Evolutionary conservation across 345 rosid genomes (phyloP).

Genomic region (Populus deltoides): DNA sequence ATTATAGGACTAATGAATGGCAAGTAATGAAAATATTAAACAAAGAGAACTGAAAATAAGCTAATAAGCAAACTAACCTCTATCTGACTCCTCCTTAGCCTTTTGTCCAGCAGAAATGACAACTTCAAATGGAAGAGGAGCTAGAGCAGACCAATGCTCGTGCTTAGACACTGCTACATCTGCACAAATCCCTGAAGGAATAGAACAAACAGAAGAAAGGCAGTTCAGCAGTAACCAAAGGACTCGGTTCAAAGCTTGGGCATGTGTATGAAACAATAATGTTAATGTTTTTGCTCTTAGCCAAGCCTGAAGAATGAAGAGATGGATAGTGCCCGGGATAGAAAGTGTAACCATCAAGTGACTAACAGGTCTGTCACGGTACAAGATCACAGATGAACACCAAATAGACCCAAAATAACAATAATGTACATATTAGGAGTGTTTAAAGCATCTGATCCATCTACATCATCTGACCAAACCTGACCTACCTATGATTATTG

Average conservation of each 20-base stretch:
- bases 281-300: too few relatives aligned
- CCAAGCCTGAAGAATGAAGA: background rate
- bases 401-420: background rate
- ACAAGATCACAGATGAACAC: background rate
- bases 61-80: constrained; percentile 46
- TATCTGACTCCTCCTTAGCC: constrained; percentile 76
- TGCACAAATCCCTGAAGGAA: constrained; percentile 68
- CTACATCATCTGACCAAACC: background rate
- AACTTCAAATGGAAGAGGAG: constrained; percentile 96
- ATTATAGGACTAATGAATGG: background rate
- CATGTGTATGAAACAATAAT: background rate
- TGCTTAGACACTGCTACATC: constrained; percentile 78
- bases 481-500: background rate
- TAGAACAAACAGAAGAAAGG: constrained; percentile 18
- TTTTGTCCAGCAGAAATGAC: constrained; percentile 95
- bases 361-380: background rate
- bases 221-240: constrained; percentile 6
- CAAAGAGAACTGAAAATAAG: background rate
- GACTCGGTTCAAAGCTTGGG: background rate
- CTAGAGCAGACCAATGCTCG: constrained; percentile 90
- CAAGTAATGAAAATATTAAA: background rate
- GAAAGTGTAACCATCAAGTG: background rate
- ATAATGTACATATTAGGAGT: background rate
- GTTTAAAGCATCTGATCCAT: background rate
- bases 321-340: background rate